A percentile compares a stretch with the other conserved stretches of the same genome.
phyloP scores from a whole-genome alignment of 192 early-diverging fungal species.

The Lunasporangiospora selenospora region DNA sequence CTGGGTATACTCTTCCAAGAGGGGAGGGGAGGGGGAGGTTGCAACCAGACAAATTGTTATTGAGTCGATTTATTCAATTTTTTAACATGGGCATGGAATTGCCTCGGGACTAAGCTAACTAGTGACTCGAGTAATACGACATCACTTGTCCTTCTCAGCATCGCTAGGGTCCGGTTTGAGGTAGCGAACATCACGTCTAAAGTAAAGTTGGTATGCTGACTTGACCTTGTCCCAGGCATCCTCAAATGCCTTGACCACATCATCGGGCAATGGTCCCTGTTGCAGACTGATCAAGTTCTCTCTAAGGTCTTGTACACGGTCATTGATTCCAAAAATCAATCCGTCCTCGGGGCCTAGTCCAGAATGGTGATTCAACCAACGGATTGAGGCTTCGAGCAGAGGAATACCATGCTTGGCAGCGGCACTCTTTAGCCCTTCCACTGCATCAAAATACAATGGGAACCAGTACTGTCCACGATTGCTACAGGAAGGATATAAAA shows the following conservation, averaged over 20 bases:
- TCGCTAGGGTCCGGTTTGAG: too few species aligned
- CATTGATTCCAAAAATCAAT: slow-evolving; percentile 24
- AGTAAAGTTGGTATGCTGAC: slow-evolving; percentile 11
- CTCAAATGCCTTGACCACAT: slow-evolving; percentile 10
- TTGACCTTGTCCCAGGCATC: slow-evolving; percentile 8
- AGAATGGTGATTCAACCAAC: slow-evolving; percentile 38
- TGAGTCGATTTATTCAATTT: too few species aligned
- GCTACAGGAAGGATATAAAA: slow-evolving; percentile 2
- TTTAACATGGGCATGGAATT: too few species aligned
- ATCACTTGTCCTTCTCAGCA: too few species aligned
- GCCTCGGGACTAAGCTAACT: too few species aligned
- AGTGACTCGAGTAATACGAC: too few species aligned
- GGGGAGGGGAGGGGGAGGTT: too few species aligned
- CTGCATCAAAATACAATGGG: slow-evolving; percentile 26
- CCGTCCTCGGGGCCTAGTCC: slow-evolving; percentile 16
- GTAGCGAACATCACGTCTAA: too few species aligned
- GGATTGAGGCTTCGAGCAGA: slow-evolving; percentile 25
- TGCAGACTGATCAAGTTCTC: slow-evolving; percentile 6
- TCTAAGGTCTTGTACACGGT: slow-evolving; percentile 7
- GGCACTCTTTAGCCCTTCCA: not conserved
- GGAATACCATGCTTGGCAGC: not conserved
- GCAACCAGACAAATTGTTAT: too few species aligned
- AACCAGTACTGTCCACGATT: slow-evolving; percentile 25
- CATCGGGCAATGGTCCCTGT: slow-evolving; percentile 8
- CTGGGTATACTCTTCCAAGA: too few species aligned